Conservation (phyloP, 2,329 filamentous ascomycete species). For the Fusarium sp. region DNA sequence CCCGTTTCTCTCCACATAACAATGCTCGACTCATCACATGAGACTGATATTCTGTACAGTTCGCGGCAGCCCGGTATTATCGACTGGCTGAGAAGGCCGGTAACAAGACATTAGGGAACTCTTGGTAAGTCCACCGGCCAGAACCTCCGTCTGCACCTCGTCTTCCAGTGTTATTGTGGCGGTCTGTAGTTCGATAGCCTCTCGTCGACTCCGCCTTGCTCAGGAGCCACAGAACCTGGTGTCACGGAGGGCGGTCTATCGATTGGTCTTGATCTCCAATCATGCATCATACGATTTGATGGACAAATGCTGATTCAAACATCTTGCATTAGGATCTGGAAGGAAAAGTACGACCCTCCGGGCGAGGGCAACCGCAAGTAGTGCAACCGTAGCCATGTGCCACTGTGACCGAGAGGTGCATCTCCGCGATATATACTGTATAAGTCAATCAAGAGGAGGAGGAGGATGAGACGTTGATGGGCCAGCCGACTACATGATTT, state of each 20-base stretch:
- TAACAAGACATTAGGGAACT: slow-evolving; percentile 91
- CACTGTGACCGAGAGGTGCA: slow-evolving; percentile 19
- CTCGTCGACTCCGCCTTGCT: slow-evolving; percentile 13
- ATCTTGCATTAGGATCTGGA: slow-evolving; percentile 83
- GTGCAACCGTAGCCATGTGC: slow-evolving; percentile 30
- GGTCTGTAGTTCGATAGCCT: slow-evolving; percentile 35
- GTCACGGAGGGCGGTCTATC: slow-evolving; percentile 16
- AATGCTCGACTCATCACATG: slow-evolving; percentile 52
- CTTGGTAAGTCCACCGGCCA: slow-evolving; percentile 76
- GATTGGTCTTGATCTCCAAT: slow-evolving; percentile 11
- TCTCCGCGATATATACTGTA: slow-evolving; percentile 19
- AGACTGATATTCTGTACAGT: slow-evolving; percentile 69
- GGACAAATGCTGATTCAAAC: slow-evolving; percentile 31
- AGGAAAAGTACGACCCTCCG: slow-evolving; percentile 85
- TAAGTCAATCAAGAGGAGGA: slow-evolving; percentile 7
- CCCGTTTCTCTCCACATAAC: slow-evolving; percentile 9
- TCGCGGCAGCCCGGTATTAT: slow-evolving; percentile 87
- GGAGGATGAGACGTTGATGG: slow-evolving; percentile 4
- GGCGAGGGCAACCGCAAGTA: slow-evolving; percentile 57
- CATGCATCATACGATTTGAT: slow-evolving; percentile 18
- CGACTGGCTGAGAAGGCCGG: slow-evolving; percentile 90
- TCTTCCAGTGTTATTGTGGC: slow-evolving; percentile 20
- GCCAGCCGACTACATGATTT: slow-evolving; percentile 10
- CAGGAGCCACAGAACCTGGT: slow-evolving; percentile 19
- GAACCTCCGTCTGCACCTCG: slow-evolving; percentile 18